Base-by-base conservation (phyloP, 768 basidiomycete genomes). In the Psilocybe azurescens region DNA sequence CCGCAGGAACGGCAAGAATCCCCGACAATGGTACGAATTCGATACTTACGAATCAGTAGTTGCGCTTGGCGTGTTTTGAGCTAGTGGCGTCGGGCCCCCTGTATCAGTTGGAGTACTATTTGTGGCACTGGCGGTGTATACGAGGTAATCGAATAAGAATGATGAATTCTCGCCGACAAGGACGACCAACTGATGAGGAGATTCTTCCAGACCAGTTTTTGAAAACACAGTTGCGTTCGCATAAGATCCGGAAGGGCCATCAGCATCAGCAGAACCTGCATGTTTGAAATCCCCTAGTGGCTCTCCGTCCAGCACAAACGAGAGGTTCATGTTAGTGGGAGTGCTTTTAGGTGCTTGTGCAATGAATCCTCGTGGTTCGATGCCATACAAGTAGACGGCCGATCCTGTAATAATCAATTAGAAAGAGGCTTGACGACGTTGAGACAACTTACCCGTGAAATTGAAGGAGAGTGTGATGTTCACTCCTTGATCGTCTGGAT, bases 71-170 rank as follows among this genome's bases (percentile, higher is more conserved):
- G 66, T 56, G 56, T 64, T 61, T 54, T 71, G 67, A 53, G 48
- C 56, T 36, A 69, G 59, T 56, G 65, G 63, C 10, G 67, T 59
- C 38, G 67, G 24, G 24, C 58, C 16, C 64, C 44, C 51, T 56
- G 56, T 38, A 14, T 41, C 49, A 38, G 67, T 62, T 48, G 65
- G 52, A 59, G 51, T 54, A 41, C 53, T 53, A 52, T 58, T 65
- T 51, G 60, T 49, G 20, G 65, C 41, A 3, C 46, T 46, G 28
- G 16, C 64, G 14, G 77, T 82, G 60, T 81, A 81, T 6, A 82
- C 65, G 30, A 84, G 70, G 62, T 80, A 80, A 68, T 86, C 83
- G 53, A 86, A 80, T 2, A 84, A 62, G 61, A 86, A 81, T 5
- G 78, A 76, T 11, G 82, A 83, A 55, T 77, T 77, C 28, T 75